Base-by-base conservation (phyloP, 495 filamentous ascomycete species). In the Penicillium tannophilum region DNA sequence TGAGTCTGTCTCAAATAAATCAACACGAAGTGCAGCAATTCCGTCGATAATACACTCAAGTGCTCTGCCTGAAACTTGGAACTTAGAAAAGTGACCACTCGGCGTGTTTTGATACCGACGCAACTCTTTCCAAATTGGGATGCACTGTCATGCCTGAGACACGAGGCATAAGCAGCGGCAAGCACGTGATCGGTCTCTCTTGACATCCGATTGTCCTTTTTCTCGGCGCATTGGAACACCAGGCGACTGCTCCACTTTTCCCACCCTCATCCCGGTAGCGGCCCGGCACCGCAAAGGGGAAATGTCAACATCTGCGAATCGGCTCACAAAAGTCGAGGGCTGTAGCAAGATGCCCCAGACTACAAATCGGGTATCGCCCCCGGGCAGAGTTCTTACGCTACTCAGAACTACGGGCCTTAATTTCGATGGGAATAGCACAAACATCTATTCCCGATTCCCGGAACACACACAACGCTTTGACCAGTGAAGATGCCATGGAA, bases 211-310 rank as follows among this genome's bases (percentile, higher is more conserved):
- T 2, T 44, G 4, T 28, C 28, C 28, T 5, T 4, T 5, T 0
- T 28, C 28, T 28, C 28, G 3, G 28, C 28, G 28, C 28, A 28
- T 23, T 23, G 20, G 1, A 1, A 28, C 28, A 28, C 28, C 28
- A 4, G 28, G 28, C 20, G 6, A 28, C 28, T 23, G 35, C 35
- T 33, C 36, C 41, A 45, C 56, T 48, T 50, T 19, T 17, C 7
- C 28, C 20, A 12, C 4, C 46, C 31, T 42, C 17, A 51, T 56
- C 46, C 63, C 60, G 63, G 57, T 57, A 56, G 28, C 57, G 60
- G 60, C n/a, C 60, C 60, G 63, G 42, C 33, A 44, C 41, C 60
- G 60, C 55, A 8, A 24, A 17, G 10, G 30, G 6, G 17, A 53
- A 33, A 28, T 24, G 12, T 10, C 33, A 36, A 36, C 33, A 10